Base-by-base conservation (phyloP, 108 stramenopile genomes). In the Schizochytrium sp. region DNA sequence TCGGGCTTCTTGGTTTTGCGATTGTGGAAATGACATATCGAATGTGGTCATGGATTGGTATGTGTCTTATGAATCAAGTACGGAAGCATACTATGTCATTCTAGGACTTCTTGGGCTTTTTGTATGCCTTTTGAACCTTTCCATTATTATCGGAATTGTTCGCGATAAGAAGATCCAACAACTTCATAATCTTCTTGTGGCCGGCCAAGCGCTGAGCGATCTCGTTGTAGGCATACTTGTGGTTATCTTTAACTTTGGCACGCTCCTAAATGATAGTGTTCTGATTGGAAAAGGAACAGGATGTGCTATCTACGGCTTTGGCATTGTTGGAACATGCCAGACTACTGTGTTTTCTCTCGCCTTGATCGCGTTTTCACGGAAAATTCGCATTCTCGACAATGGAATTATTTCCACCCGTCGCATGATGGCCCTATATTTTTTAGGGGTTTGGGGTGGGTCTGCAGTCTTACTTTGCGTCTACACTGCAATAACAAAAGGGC, bases 281-380 rank as follows among this genome's bases (percentile, higher is more conserved):
- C n/a, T 83, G 45, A n/a, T 83, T 5, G 76, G 76, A 3, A 53
- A 53, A 10, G 76, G 28, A 83, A 53, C 76, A 17, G 76, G 76
- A 55, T 83, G 76, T 42, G 28, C 15, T 1, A 40, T 83, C 15
- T 83, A 83, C n/a, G 76, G 76, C 47, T 83, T 83, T 2, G 76
- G 76, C 8, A 83, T 83, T 42, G 76, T 83, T 5, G 28, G 13
- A 28, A 83, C 76, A 38, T 83, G 76, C 76, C 76, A 83, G 47
- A 55, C 76, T 10, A 83, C 76, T 1, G 76, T 83, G 76, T 83
- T 83, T 83, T 83, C 76, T 5, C 47, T 83, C 17, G 49, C 28
- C 47, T 40, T 83, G 50, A 83, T 83, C 55, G 76, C 76, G 53
- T 83, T 55, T 53, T 83, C 76, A n/a, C 76, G 76, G 15, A 83